Evolutionary conservation across 371 early-diverging fungal species (phyloP).

Genomic region (Haplosporangium sp.): DNA sequence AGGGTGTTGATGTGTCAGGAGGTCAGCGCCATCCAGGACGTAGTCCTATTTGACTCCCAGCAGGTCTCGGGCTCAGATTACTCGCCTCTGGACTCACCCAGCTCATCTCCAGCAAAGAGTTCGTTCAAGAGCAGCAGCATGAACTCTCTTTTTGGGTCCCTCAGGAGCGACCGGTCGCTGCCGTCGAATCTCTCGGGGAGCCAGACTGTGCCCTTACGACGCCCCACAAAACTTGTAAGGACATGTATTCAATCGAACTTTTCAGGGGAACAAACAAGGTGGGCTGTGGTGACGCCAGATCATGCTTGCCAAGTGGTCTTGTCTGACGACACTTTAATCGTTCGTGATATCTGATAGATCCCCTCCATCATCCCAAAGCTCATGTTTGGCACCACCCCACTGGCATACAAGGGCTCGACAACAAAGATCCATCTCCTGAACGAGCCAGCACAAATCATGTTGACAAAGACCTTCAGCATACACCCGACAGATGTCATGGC

Average conservation of each 20-base stretch:
- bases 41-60: constrained; percentile 57
- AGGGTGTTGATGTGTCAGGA: constrained; percentile 59
- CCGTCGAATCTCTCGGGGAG: constrained; percentile 38
- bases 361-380: constrained; percentile 57
- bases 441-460: constrained; percentile 68
- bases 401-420: constrained; percentile 76
- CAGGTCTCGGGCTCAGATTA: constrained; percentile 26
- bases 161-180: constrained; percentile 37
- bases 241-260: not conserved
- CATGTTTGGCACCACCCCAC: constrained; percentile 76
- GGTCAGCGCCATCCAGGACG: constrained; percentile 52
- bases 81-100: constrained; percentile 31
- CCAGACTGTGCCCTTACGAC: constrained; percentile 34
- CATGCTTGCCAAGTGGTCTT: constrained; percentile 2
- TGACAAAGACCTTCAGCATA: constrained; percentile 72
- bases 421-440: constrained; percentile 70
- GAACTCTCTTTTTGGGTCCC: constrained; percentile 43
- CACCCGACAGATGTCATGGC: constrained; percentile 60
- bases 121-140: constrained; percentile 53
- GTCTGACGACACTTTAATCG: not conserved
- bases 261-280: too few species aligned
- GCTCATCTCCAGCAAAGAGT: constrained; percentile 44
- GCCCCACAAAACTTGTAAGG: constrained; percentile 34
- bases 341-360: constrained; percentile 15
- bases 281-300: constrained; percentile 29